These are phyloP conservation scores for Strobilomyces echinocephalus DNA, from an alignment of 768 basidiomycete species.

Conservation along the genomic window DNA sequence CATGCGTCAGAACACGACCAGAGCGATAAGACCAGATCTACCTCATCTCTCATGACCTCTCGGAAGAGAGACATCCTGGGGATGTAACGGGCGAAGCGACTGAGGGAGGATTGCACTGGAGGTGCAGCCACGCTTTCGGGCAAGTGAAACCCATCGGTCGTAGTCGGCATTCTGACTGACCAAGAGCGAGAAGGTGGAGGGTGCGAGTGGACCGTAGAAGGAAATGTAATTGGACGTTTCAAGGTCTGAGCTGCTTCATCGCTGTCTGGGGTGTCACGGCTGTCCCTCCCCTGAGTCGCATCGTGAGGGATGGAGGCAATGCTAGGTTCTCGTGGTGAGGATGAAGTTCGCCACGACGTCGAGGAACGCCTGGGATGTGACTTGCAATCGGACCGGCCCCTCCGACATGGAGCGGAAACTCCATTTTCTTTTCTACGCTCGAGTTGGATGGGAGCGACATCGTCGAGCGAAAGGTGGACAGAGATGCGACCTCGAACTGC, in stretches of 20 bases:
- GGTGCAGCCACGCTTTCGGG: conserved; percentile 2
- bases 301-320: conserved; percentile 1
- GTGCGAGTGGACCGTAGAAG: conserved; percentile 1
- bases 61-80: conserved; percentile 52
- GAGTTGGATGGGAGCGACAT: conserved; percentile 24
- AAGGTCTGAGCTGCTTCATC: background rate
- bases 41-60: conserved; percentile 60
- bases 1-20: background rate
- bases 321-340: conserved; percentile 7
- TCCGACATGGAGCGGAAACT: conserved; percentile 16
- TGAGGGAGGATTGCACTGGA: conserved; percentile 22
- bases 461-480: conserved; percentile 43
- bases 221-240: conserved; percentile 2
- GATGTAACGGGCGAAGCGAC: conserved; percentile 40
- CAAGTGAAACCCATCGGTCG: conserved; percentile 4
- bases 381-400: conserved; percentile 46
- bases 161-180: conserved; percentile 13
- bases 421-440: conserved; percentile 2
- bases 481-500: conserved; percentile 54
- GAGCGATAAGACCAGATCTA: conserved; percentile 22
- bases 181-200: conserved; percentile 10
- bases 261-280: background rate
- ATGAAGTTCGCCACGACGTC: background rate
- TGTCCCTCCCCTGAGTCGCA: background rate
- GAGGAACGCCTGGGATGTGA: background rate